Conservation (phyloP, 2,329 filamentous ascomycete genomes). For the Alternaria gaisen region DNA sequence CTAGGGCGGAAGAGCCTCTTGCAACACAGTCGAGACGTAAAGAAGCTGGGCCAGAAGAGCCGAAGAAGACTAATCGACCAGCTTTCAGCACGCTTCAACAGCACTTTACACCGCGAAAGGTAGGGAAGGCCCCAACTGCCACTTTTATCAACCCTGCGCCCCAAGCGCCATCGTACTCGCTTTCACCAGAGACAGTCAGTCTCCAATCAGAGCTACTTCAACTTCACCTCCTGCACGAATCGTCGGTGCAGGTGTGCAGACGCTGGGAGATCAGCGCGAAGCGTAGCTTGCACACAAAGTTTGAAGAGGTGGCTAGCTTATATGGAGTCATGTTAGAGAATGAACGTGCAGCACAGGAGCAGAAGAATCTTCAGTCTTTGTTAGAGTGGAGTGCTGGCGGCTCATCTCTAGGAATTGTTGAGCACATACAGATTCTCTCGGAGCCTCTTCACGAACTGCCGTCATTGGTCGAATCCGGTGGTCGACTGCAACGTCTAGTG, state of each 20-base stretch:
- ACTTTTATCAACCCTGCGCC: slow-evolving; percentile 47
- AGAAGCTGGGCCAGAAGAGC: slow-evolving; percentile 33
- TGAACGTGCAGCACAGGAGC: slow-evolving; percentile 48
- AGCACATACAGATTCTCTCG: slow-evolving; percentile 49
- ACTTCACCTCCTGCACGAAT: slow-evolving; percentile 47
- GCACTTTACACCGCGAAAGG: slow-evolving; percentile 52
- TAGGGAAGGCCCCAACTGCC: slow-evolving; percentile 46
- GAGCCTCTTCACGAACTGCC: slow-evolving; percentile 49
- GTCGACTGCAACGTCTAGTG: slow-evolving; percentile 42
- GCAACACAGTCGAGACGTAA: slow-evolving; percentile 25
- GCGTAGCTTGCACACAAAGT: slow-evolving; percentile 39
- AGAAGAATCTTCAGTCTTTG: slow-evolving; percentile 48
- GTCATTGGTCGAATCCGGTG: slow-evolving; percentile 42
- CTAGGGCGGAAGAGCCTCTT: slow-evolving; percentile 22
- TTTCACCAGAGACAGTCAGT: slow-evolving; percentile 42
- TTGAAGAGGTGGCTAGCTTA: slow-evolving; percentile 49
- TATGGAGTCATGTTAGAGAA: slow-evolving; percentile 47
- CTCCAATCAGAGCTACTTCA: slow-evolving; percentile 52
- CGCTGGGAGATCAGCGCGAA: slow-evolving; percentile 49
- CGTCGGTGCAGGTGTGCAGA: slow-evolving; percentile 29
- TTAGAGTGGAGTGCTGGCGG: slow-evolving; percentile 45
- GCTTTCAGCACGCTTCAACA: slow-evolving; percentile 52
- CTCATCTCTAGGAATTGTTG: slow-evolving; percentile 38
- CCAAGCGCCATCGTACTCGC: slow-evolving; percentile 23
- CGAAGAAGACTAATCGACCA: slow-evolving; percentile 37